phyloP scores from a whole-genome alignment of 1,284 basidiomycete genomes.

The Irpex sp. region DNA sequence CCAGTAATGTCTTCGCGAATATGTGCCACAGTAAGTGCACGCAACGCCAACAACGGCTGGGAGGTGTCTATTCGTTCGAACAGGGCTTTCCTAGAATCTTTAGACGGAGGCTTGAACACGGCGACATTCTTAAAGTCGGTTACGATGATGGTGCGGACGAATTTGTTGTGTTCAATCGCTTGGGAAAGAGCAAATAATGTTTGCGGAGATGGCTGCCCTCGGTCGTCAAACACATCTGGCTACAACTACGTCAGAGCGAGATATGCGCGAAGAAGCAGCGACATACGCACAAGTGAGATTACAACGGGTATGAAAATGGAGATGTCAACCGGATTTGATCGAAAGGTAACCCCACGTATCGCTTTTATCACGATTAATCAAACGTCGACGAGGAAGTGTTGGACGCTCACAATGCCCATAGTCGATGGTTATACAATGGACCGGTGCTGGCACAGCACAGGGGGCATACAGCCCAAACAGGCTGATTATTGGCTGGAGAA shows the following conservation, averaged over 20 bases:
- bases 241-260: background rate
- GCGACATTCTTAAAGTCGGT: conserved; percentile 2
- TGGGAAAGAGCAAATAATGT: background rate
- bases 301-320: background rate
- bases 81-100: background rate
- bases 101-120: background rate
- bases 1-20: background rate
- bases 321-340: background rate
- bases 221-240: background rate
- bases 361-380: background rate
- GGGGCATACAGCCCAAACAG: background rate
- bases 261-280: background rate
- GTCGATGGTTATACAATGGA: background rate
- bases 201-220: background rate
- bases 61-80: background rate
- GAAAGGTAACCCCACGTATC: background rate
- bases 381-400: background rate
- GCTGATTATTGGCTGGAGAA: background rate
- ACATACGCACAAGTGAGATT: background rate
- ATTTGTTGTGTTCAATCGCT: background rate
- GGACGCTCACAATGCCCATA: background rate
- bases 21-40: background rate
- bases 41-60: background rate
- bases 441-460: background rate
- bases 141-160: background rate